These are phyloP conservation scores for Blastocystis sp. DNA, from an alignment of 352 stramenopile species.

Conservation along the genomic window DNA sequence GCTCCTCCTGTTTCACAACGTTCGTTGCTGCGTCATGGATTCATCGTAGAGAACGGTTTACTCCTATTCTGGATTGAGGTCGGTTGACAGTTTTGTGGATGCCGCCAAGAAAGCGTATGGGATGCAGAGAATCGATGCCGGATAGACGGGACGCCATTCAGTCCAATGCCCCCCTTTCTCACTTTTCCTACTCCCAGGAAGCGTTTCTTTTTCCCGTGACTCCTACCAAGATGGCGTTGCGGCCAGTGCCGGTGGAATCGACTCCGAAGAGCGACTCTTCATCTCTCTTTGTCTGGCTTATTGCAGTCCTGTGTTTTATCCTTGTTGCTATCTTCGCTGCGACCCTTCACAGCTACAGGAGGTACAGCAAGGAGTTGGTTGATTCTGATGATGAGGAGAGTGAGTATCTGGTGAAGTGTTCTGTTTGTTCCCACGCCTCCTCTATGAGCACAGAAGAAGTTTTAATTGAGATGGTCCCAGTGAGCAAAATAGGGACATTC, in stretches of 20 bases:
- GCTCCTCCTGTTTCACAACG: constrained; percentile 28
- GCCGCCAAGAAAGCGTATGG: constrained; percentile 7
- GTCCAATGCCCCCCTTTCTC: too few species aligned
- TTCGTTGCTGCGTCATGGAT: not conserved
- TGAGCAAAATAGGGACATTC: not conserved
- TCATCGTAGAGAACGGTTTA: constrained; percentile 3
- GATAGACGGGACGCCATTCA: too few species aligned
- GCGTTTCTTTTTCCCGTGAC: too few species aligned
- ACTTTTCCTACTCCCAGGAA: too few species aligned
- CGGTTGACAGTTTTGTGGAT: not conserved
- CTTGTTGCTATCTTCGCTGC: not conserved
- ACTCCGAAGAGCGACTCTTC: too few species aligned
- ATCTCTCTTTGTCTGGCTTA: not conserved
- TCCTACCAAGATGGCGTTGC: too few species aligned
- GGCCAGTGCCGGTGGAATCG: too few species aligned
- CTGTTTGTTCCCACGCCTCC: not conserved
- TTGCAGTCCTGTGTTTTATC: not conserved
- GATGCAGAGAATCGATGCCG: too few species aligned
- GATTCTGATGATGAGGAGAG: not conserved
- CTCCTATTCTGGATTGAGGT: constrained; percentile 2
- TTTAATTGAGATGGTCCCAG: not conserved
- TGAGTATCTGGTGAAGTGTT: not conserved
- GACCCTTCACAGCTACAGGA: not conserved
- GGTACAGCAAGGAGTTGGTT: not conserved
- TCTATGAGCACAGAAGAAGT: not conserved